Percentiles rank a stretch among this genome's conserved stretches.
Evolutionary conservation across 768 basidiomycete genomes (phyloP).

Genomic region (Lentinula aciculospora): DNA sequence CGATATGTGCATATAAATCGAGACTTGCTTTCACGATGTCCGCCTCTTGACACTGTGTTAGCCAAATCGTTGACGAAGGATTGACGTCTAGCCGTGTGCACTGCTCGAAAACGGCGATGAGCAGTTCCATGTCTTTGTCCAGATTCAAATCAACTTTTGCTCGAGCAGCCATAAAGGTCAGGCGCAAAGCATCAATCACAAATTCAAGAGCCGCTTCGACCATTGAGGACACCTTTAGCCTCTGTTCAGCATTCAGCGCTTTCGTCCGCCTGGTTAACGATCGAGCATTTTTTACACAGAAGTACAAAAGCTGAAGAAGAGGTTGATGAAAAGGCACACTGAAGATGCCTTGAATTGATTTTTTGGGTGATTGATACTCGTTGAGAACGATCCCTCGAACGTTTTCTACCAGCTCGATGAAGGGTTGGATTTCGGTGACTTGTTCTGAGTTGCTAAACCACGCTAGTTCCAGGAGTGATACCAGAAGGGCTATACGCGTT

Average conservation of each 20-base stretch:
- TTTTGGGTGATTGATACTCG: constrained; percentile 66
- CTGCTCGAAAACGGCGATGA: constrained; percentile 81
- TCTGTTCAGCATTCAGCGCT: constrained; percentile 52
- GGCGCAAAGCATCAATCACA: constrained; percentile 60
- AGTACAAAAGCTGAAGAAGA: constrained; percentile 77
- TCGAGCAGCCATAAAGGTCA: constrained; percentile 62
- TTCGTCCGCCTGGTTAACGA: constrained; percentile 43
- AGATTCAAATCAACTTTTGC: constrained; percentile 54
- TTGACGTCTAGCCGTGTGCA: constrained; percentile 66
- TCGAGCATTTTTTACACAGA: constrained; percentile 62
- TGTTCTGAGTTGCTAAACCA: constrained; percentile 65
- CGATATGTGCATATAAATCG: constrained; percentile 62
- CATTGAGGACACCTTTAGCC: constrained; percentile 51
- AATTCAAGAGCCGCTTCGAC: constrained; percentile 60
- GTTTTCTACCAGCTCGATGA: constrained; percentile 57
- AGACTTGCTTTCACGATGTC: constrained; percentile 74
- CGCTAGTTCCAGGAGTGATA: constrained; percentile 72
- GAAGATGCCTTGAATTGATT: constrained; percentile 62
- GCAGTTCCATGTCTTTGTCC: constrained; percentile 75
- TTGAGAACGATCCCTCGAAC: constrained; percentile 64
- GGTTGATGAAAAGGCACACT: constrained; percentile 73
- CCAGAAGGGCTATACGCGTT: constrained; percentile 65
- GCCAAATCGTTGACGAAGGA: constrained; percentile 69
- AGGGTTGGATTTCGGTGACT: constrained; percentile 46
- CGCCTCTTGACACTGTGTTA: constrained; percentile 73